Percentiles rank a stretch among this genome's conserved stretches.
phyloP scores from a whole-genome alignment of 306 rosid species.

The Inga leiocalycina region DNA sequence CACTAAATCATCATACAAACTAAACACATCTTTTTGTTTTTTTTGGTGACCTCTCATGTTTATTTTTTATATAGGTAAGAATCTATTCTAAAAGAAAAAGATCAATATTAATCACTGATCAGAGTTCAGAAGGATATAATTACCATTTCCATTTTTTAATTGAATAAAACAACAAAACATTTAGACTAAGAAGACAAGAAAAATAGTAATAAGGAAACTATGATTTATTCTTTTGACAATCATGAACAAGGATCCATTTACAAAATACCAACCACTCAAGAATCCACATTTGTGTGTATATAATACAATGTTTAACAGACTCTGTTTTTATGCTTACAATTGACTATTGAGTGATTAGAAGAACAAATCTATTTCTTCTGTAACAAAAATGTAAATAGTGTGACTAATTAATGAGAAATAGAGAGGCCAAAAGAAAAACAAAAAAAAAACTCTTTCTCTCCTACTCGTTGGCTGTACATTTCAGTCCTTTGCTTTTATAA shows the following conservation, averaged over 20 bases:
- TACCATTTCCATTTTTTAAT: neutral
- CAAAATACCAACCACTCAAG: neutral
- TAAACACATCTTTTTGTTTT: neutral
- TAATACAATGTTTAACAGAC: neutral
- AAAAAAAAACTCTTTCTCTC: neutral
- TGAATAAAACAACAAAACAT: neutral
- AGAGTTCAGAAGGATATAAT: neutral
- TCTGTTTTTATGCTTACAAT: neutral
- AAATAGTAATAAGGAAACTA: neutral
- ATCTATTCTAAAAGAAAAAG: neutral
- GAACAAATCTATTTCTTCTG: neutral
- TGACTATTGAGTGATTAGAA: neutral
- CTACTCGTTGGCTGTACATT: slow-evolving; percentile 38
- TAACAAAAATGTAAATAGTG: neutral
- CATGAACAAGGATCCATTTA: neutral
- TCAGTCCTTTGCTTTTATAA: slow-evolving; percentile 27
- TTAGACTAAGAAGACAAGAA: neutral
- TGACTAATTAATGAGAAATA: neutral
- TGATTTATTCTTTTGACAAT: neutral
- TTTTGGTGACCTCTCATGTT: neutral
- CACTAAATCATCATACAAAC: neutral
- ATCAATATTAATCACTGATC: neutral
- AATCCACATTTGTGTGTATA: neutral
- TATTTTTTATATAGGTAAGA: neutral
- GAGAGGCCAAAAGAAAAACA: neutral